phyloP scores from a whole-genome alignment of 441 rosid species.

The Syzygium syzygioides region DNA sequence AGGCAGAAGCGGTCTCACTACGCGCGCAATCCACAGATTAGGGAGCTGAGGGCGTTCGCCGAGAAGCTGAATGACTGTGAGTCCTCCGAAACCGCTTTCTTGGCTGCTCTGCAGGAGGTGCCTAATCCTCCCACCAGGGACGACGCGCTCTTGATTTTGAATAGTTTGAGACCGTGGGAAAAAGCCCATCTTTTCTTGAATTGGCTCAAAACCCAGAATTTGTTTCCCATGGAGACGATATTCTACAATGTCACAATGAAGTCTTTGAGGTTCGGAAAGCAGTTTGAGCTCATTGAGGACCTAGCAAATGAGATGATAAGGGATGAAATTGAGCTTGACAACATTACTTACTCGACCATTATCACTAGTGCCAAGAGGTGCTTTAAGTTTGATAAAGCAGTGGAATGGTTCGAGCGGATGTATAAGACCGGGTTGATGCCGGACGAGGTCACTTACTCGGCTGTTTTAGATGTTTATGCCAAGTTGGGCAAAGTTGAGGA shows the following conservation, averaged over 20 bases:
- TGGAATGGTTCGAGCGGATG: slow-evolving; percentile 95
- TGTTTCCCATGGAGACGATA: slow-evolving; percentile 75
- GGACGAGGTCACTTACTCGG: slow-evolving; percentile 90
- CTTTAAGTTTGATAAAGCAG: slow-evolving; percentile 61
- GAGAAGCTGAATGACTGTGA: slow-evolving; percentile 60
- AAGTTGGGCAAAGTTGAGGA: slow-evolving; percentile 81
- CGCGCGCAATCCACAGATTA: slow-evolving; percentile 59
- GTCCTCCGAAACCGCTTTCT: slow-evolving; percentile 33
- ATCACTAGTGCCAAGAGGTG: slow-evolving; percentile 87
- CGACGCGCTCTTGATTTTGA: slow-evolving; percentile 62
- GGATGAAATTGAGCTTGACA: slow-evolving; percentile 72
- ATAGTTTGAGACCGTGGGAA: slow-evolving; percentile 66
- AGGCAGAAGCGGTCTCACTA: slow-evolving; percentile 67
- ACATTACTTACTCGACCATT: slow-evolving; percentile 91
- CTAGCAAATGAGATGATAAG: slow-evolving; percentile 84
- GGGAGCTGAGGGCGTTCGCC: slow-evolving; percentile 58
- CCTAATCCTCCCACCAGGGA: slow-evolving; percentile 59
- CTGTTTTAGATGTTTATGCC: slow-evolving; percentile 78
- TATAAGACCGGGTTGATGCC: slow-evolving; percentile 91
- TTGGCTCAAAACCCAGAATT: slow-evolving; percentile 59
- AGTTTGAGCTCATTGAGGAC: slow-evolving; percentile 73
- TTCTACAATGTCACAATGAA: slow-evolving; percentile 81
- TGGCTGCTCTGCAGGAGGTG: slow-evolving; percentile 41
- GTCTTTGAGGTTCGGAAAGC: slow-evolving; percentile 82
- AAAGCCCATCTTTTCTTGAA: slow-evolving; percentile 58